These are phyloP conservation scores for Lactarius hengduanensis DNA, from an alignment of 768 basidiomycete genomes.

Conservation along the genomic window DNA sequence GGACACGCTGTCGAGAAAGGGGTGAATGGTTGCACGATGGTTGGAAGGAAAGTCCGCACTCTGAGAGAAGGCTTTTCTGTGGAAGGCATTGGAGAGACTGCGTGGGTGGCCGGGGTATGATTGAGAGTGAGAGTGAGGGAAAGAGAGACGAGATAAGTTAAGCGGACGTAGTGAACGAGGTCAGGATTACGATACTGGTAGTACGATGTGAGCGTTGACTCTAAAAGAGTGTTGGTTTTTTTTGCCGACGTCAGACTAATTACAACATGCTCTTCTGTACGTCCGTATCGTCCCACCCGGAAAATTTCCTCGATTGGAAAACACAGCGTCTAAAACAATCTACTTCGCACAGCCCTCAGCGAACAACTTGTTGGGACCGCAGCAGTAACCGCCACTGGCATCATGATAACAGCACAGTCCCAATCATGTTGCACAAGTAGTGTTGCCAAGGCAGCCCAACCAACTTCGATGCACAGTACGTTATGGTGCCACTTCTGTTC, in stretches of 20 bases:
- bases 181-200: conserved; percentile 11
- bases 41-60: conserved; percentile 6
- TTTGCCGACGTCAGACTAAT: conserved; percentile 6
- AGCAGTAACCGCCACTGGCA: not conserved
- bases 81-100: conserved; percentile 17
- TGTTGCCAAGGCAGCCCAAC: not conserved
- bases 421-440: too few relatives aligned
- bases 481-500: not conserved
- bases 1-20: conserved; percentile 46
- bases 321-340: not conserved
- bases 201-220: conserved; percentile 10
- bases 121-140: conserved; percentile 10
- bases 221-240: conserved; percentile 1
- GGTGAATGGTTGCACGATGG: conserved; percentile 22
- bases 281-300: not conserved
- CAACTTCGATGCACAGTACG: too few relatives aligned
- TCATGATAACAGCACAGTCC: not conserved
- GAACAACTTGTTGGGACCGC: not conserved
- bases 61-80: conserved; percentile 21
- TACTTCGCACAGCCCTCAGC: not conserved
- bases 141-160: conserved; percentile 21
- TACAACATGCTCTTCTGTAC: conserved; percentile 14
- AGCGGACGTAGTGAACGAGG: conserved; percentile 7
- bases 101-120: conserved; percentile 9
- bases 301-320: conserved; percentile 11